Evolutionary conservation across 2,329 filamentous ascomycete genomes (phyloP).

Genomic region (Aspergillus phoenicis): DNA sequence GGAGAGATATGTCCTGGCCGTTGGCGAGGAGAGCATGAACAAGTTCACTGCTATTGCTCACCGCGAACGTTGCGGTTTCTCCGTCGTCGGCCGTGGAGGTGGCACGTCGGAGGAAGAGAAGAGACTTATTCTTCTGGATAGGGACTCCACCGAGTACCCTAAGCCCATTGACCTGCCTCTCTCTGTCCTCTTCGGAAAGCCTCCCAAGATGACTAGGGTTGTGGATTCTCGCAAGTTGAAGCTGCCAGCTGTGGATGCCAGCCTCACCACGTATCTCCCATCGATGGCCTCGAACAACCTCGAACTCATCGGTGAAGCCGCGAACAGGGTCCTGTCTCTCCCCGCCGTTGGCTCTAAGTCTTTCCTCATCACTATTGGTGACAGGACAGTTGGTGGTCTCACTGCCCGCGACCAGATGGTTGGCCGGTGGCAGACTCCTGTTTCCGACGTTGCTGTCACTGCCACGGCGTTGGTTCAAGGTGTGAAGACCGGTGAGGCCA

Average conservation of each 20-base stretch:
- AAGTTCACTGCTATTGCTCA: slow-evolving; percentile 68
- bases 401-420: slow-evolving; percentile 93
- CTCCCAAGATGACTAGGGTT: slow-evolving; percentile 75
- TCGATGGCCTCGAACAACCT: slow-evolving; percentile 49
- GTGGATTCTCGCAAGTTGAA: slow-evolving; percentile 70
- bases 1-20: slow-evolving; percentile 89
- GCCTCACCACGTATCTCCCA: slow-evolving; percentile 67
- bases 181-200: slow-evolving; percentile 83
- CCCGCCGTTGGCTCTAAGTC: slow-evolving; percentile 95
- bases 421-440: slow-evolving; percentile 91
- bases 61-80: slow-evolving; percentile 89
- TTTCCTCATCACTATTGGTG: slow-evolving; percentile 95
- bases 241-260: slow-evolving; percentile 73
- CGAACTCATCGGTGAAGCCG: slow-evolving; percentile 66
- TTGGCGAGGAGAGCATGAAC: slow-evolving; percentile 79
- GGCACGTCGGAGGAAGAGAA: slow-evolving; percentile 66
- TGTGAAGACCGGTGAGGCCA: slow-evolving; percentile 84
- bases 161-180: slow-evolving; percentile 87
- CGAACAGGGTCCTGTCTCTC: slow-evolving; percentile 77
- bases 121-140: slow-evolving; percentile 77
- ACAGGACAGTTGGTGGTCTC: slow-evolving; percentile 86
- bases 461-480: slow-evolving; percentile 75
- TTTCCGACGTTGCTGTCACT: slow-evolving; percentile 92
- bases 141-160: slow-evolving; percentile 73
- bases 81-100: slow-evolving; percentile 79